Percentiles rank a stretch among this genome's conserved stretches.
phyloP scores from a whole-genome alignment of 169 alveolate genomes.

The Plasmodium vivax region DNA sequence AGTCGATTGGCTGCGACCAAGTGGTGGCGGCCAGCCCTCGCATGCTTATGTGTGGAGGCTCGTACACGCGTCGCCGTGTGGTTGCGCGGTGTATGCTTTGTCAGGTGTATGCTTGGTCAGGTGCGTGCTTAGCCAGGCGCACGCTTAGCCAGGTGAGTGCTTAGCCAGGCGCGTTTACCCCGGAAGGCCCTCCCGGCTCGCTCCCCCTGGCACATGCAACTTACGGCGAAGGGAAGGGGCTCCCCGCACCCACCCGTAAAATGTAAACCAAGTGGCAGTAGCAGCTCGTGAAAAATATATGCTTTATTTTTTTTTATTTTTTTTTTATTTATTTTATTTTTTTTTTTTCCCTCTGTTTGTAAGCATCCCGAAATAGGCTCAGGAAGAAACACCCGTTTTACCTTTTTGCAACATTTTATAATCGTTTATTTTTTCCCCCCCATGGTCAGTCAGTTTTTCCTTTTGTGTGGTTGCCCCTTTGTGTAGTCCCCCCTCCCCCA shows the following conservation, averaged over 20 bases:
- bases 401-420: not conserved
- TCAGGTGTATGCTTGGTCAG: too few relatives aligned
- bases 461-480: not conserved
- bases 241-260: not conserved
- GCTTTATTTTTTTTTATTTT: not conserved
- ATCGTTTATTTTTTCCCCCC: not conserved
- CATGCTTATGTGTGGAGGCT: not conserved
- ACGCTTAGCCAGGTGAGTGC: not conserved
- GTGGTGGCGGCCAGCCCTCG: not conserved
- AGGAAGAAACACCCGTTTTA: not conserved
- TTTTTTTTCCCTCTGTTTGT: not conserved
- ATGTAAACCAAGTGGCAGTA: not conserved
- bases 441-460: not conserved
- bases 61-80: not conserved
- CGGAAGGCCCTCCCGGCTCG: not conserved
- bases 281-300: not conserved
- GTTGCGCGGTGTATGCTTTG: not conserved
- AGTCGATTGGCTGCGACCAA: not conserved
- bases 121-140: not conserved
- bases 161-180: not conserved
- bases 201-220: not conserved
- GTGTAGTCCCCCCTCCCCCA: not conserved
- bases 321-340: too few relatives aligned
- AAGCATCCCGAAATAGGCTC: not conserved
- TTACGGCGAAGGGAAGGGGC: not conserved